Percentiles rank a stretch among this genome's conserved stretches.
phyloP scores from a whole-genome alignment of 2,329 filamentous ascomycete genomes.

The Stagonosporopsis tanaceti region DNA sequence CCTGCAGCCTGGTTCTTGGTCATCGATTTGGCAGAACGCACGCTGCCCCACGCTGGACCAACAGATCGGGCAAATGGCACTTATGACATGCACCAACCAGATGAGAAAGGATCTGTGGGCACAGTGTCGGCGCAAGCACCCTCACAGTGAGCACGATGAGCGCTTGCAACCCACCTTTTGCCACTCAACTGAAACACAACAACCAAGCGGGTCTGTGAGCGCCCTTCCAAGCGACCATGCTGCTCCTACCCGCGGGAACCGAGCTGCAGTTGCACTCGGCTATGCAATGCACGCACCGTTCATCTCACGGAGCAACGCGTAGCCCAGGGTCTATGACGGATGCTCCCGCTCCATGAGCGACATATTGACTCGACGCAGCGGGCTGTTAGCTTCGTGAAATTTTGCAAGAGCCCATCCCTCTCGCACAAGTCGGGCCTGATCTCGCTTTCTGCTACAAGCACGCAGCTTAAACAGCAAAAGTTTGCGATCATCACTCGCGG shows the following conservation, averaged over 20 bases:
- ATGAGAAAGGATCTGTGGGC: background rate
- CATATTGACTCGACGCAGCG: constrained; percentile 2
- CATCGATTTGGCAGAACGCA: background rate
- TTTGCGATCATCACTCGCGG: background rate
- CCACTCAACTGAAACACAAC: background rate
- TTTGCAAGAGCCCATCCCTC: background rate
- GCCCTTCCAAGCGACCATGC: background rate
- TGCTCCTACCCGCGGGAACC: constrained; percentile 5
- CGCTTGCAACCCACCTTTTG: background rate
- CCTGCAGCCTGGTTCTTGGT: background rate
- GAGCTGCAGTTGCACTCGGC: background rate
- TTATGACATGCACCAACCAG: background rate
- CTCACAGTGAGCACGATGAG: background rate
- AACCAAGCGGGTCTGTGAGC: background rate
- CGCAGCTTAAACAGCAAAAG: background rate
- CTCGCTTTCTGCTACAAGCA: background rate
- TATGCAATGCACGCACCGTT: background rate
- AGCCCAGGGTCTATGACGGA: constrained; percentile 6
- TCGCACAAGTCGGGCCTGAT: constrained; percentile 1
- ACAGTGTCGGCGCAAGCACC: background rate
- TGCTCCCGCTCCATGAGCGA: constrained; percentile 13
- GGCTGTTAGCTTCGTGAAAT: constrained; percentile 1
- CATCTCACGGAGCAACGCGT: constrained; percentile 3
- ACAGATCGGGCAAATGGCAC: background rate
- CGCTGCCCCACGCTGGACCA: background rate